Evolutionary conservation across 345 rosid species (phyloP).

Genomic region (Linum tenue): DNA sequence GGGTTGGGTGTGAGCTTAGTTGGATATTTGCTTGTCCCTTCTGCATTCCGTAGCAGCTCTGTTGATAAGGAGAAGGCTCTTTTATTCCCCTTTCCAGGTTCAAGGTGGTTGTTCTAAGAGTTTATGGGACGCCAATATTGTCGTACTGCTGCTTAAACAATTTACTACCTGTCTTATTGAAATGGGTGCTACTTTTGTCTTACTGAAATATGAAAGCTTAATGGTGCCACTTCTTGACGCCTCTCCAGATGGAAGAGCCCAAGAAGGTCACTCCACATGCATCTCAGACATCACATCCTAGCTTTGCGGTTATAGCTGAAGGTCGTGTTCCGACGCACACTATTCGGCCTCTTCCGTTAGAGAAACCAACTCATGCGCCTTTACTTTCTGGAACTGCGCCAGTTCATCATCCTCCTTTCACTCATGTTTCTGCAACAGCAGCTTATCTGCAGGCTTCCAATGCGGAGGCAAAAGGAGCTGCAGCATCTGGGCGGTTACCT

Average conservation of each 20-base stretch:
- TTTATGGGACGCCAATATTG: not conserved
- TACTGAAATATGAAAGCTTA: not conserved
- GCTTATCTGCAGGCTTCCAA: constrained; percentile 31
- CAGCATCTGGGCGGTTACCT: constrained; percentile 29
- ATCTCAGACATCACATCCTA: constrained; percentile 40
- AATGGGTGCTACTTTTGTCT: no score
- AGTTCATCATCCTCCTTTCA: constrained; percentile 18
- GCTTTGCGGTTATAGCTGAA: constrained; percentile 23
- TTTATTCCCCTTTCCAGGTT: no score
- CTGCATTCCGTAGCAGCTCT: no score
- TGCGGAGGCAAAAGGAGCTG: constrained; percentile 32
- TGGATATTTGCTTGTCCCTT: no score
- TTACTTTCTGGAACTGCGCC: constrained; percentile 36
- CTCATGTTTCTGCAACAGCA: constrained; percentile 26
- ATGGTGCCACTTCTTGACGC: not conserved
- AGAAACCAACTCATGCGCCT: constrained; percentile 26
- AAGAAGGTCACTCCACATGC: constrained; percentile 31
- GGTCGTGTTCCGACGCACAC: constrained; percentile 32
- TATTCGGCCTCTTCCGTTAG: constrained; percentile 25
- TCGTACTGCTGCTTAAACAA: not conserved
- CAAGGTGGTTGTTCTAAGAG: not conserved
- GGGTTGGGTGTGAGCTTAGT: no score
- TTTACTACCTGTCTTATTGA: not conserved
- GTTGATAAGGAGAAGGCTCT: no score
- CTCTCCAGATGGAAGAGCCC: constrained; percentile 67